Conservation (phyloP, 257 asterid genomes). For the Przewalskia tangutica region DNA sequence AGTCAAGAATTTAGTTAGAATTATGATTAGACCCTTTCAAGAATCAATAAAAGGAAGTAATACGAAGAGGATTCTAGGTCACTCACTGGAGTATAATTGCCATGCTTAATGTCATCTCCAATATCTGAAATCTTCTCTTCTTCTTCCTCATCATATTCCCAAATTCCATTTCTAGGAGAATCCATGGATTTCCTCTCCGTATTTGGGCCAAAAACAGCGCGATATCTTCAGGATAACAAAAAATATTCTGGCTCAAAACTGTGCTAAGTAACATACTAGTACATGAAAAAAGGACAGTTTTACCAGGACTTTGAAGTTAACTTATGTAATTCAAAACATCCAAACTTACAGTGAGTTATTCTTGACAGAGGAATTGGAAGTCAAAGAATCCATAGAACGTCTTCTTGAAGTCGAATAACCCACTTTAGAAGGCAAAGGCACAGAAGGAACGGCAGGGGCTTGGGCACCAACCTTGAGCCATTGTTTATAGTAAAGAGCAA, state of each 20-base stretch:
- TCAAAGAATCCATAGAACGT: constrained; percentile 39
- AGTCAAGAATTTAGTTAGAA: background rate
- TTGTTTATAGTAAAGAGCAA: constrained; percentile 58
- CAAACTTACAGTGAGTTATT: constrained; percentile 54
- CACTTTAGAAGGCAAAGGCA: constrained; percentile 44
- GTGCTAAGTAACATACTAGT: background rate
- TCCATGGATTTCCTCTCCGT: constrained; percentile 32
- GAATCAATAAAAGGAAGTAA: background rate
- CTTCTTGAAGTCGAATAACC: constrained; percentile 35
- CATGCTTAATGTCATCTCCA: constrained; percentile 23
- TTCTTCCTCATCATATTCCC: constrained; percentile 25
- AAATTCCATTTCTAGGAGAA: constrained; percentile 16
- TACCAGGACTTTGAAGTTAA: background rate
- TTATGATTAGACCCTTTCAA: background rate
- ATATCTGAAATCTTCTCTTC: constrained; percentile 9
- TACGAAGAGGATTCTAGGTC: constrained; percentile 3
- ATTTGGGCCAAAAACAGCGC: constrained; percentile 49
- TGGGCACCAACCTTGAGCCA: constrained; percentile 72
- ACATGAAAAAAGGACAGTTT: background rate
- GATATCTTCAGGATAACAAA: constrained; percentile 29
- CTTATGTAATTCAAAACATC: background rate
- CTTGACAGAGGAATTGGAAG: constrained; percentile 25
- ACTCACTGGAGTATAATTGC: constrained; percentile 40
- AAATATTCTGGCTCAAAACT: background rate
- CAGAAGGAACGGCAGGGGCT: constrained; percentile 56